phyloP scores from a whole-genome alignment of 495 filamentous ascomycete genomes.

The Talaromyces stipitatus region DNA sequence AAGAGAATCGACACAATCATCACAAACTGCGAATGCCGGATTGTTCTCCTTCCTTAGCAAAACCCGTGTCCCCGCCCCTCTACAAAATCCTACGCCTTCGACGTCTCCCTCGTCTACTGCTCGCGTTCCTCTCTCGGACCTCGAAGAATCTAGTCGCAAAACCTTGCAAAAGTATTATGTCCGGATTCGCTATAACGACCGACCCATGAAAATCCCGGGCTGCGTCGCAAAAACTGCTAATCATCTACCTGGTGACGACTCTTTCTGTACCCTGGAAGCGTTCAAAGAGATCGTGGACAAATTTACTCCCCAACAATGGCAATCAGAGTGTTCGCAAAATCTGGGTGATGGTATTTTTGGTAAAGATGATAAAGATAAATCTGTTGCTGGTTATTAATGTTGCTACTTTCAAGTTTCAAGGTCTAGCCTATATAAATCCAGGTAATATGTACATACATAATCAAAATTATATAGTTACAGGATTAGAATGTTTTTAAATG shows the following conservation, averaged over 20 bases:
- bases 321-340: slow-evolving; percentile 61
- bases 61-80: not conserved
- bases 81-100: slow-evolving; percentile 1
- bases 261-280: slow-evolving; percentile 83
- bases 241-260: slow-evolving; percentile 82
- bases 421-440: not conserved
- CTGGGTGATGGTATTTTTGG: slow-evolving; percentile 41
- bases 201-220: slow-evolving; percentile 69
- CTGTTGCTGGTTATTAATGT: slow-evolving; percentile 30
- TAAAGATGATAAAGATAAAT: slow-evolving; percentile 24
- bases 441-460: not conserved
- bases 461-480: not conserved
- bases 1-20: slow-evolving; percentile 17
- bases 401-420: not conserved
- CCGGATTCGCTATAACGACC: slow-evolving; percentile 90
- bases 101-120: slow-evolving; percentile 18
- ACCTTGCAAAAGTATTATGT: slow-evolving; percentile 71
- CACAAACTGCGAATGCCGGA: slow-evolving; percentile 16
- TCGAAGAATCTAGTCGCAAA: slow-evolving; percentile 31
- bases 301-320: slow-evolving; percentile 79
- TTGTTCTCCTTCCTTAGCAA: slow-evolving; percentile 27
- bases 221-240: slow-evolving; percentile 65
- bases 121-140: slow-evolving; percentile 23
- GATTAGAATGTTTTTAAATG: too few relatives aligned
- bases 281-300: slow-evolving; percentile 92